These are phyloP conservation scores for Xylariaceae sp. DNA, from an alignment of 2,329 filamentous ascomycete genomes.

Conservation along the genomic window DNA sequence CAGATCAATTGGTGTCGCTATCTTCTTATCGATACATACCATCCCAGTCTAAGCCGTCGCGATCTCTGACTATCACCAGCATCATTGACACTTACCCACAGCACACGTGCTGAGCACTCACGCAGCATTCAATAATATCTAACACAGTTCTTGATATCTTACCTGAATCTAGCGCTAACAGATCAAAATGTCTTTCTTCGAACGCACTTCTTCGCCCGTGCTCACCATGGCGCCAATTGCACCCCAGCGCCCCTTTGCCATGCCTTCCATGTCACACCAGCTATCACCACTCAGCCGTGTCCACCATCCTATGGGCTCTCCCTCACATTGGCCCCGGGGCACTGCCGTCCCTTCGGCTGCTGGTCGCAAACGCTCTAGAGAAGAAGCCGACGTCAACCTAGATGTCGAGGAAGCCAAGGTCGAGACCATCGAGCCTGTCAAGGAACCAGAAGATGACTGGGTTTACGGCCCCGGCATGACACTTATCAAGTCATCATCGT, in stretches of 20 bases:
- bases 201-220: slow-evolving; percentile 35
- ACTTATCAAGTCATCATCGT: slow-evolving; percentile 58
- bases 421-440: slow-evolving; percentile 36
- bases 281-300: slow-evolving; percentile 30
- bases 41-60: slow-evolving; percentile 9
- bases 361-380: slow-evolving; percentile 71
- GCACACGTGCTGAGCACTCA: slow-evolving; percentile 8
- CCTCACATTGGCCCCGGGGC: slow-evolving; percentile 32
- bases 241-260: slow-evolving; percentile 39
- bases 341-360: slow-evolving; percentile 37
- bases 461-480: slow-evolving; percentile 68
- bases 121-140: slow-evolving; percentile 19
- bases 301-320: slow-evolving; percentile 33
- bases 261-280: slow-evolving; percentile 37
- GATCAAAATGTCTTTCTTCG: slow-evolving; percentile 35
- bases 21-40: slow-evolving; percentile 11
- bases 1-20: slow-evolving; percentile 23
- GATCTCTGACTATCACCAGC: slow-evolving; percentile 9
- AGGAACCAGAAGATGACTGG: slow-evolving; percentile 59
- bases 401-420: slow-evolving; percentile 43
- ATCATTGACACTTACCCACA: slow-evolving; percentile 15
- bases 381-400: slow-evolving; percentile 65
- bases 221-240: slow-evolving; percentile 41
- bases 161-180: slow-evolving; percentile 31
- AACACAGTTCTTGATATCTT: slow-evolving; percentile 29